Evolutionary conservation across 495 filamentous ascomycete genomes (phyloP).

Genomic region (Hypoxylon trugodes): DNA sequence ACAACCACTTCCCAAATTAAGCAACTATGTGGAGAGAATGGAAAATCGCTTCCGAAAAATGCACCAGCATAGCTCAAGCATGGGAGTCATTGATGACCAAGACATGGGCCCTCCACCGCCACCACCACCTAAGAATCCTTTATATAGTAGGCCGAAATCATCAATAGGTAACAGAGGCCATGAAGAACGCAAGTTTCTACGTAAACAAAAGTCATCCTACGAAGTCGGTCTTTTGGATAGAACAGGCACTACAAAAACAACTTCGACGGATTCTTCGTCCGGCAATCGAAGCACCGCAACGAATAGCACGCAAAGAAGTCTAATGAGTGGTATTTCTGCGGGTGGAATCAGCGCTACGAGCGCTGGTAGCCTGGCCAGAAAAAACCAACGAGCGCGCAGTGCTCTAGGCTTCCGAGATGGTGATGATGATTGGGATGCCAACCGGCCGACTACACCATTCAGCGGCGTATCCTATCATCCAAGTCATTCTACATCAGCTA

Average conservation of each 20-base stretch:
- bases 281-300: constrained; percentile 76
- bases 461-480: constrained; percentile 85
- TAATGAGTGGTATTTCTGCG: constrained; percentile 94
- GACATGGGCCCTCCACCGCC: constrained; percentile 64
- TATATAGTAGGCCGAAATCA: constrained; percentile 59
- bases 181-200: constrained; percentile 50
- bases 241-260: constrained; percentile 88
- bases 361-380: constrained; percentile 87
- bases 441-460: constrained; percentile 74
- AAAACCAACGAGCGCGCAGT: constrained; percentile 65
- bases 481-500: constrained; percentile 69
- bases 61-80: constrained; percentile 65
- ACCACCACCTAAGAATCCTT: constrained; percentile 68
- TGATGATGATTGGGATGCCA: constrained; percentile 54
- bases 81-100: constrained; percentile 28
- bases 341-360: constrained; percentile 93
- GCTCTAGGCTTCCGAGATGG: constrained; percentile 60
- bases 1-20: constrained; percentile 69
- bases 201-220: constrained; percentile 79
- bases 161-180: constrained; percentile 50
- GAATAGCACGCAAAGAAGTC: constrained; percentile 75
- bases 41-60: constrained; percentile 79
- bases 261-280: constrained; percentile 75
- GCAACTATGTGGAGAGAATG: constrained; percentile 89
- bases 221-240: constrained; percentile 79